These are phyloP conservation scores for Coniochaeta ligniaria DNA, from an alignment of 2,329 filamentous ascomycete species.

Conservation along the genomic window DNA sequence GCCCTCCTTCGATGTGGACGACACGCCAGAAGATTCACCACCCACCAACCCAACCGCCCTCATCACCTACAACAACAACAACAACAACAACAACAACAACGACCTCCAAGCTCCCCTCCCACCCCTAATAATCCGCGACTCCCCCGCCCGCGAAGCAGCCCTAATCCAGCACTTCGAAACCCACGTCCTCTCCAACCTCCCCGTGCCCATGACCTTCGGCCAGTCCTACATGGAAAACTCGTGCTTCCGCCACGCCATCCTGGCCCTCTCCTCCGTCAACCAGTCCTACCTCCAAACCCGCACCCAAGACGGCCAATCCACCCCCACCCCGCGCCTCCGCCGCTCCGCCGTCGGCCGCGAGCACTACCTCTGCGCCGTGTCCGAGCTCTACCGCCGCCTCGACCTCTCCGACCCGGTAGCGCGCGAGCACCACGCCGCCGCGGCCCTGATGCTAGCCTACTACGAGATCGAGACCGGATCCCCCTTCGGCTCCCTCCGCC, in stretches of 20 bases:
- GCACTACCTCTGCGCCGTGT: background rate
- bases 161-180: background rate
- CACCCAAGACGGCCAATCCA: background rate
- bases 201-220: background rate
- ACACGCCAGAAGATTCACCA: background rate
- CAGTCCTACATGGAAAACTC: background rate
- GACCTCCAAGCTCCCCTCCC: background rate
- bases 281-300: background rate
- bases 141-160: background rate
- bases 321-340: background rate
- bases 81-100: background rate
- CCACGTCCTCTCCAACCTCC: background rate
- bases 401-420: background rate
- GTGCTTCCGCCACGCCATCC: constrained; percentile 1
- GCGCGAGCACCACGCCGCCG: background rate
- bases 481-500: background rate
- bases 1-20: background rate
- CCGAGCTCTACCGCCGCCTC: background rate
- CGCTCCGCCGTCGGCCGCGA: background rate
- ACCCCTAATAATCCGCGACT: background rate
- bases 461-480: constrained; percentile 2
- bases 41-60: background rate
- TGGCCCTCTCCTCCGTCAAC: background rate
- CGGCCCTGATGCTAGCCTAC: constrained; percentile 1
- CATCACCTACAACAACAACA: background rate